Evolutionary conservation across 2,329 filamentous ascomycete genomes (phyloP).

Genomic region (Aspergillus eucalypticola): DNA sequence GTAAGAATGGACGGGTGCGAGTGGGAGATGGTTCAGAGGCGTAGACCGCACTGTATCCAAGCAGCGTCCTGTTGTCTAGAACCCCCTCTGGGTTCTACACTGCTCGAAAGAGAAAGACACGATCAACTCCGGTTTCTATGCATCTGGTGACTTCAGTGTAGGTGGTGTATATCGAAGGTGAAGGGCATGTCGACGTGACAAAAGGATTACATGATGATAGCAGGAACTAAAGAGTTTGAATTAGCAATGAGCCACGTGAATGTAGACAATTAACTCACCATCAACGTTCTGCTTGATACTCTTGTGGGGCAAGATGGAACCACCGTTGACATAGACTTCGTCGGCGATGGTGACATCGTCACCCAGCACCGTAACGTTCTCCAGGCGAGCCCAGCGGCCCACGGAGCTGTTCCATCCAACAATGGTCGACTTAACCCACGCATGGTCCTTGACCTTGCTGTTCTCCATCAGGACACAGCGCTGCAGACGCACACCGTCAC

Average conservation of each 20-base stretch:
- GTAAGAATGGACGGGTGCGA: slow-evolving; percentile 21
- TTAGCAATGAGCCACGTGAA: not conserved
- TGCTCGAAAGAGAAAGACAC: slow-evolving; percentile 28
- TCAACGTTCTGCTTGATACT: slow-evolving; percentile 98
- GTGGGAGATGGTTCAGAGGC: slow-evolving; percentile 20
- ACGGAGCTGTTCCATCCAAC: slow-evolving; percentile 98
- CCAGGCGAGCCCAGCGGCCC: slow-evolving; percentile 90
- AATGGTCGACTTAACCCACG: slow-evolving; percentile 98
- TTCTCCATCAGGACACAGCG: slow-evolving; percentile 85
- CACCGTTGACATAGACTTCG: slow-evolving; percentile 97
- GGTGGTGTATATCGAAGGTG: slow-evolving; percentile 23
- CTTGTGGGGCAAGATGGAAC: slow-evolving; percentile 94
- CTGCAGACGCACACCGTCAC: slow-evolving; percentile 91
- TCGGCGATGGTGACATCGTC: slow-evolving; percentile 98
- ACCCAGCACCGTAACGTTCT: slow-evolving; percentile 97
- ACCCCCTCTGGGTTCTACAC: not conserved
- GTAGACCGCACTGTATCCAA: slow-evolving; percentile 8
- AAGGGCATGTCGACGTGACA: slow-evolving; percentile 32
- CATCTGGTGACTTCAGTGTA: slow-evolving; percentile 33
- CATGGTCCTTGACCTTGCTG: slow-evolving; percentile 96
- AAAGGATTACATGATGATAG: slow-evolving; percentile 51
- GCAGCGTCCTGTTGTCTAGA: slow-evolving; percentile 10
- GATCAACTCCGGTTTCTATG: slow-evolving; percentile 42
- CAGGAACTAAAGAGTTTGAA: slow-evolving; percentile 40
- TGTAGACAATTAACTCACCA: slow-evolving; percentile 48